A percentile compares a stretch with the other conserved stretches of the same genome.
These are phyloP conservation scores for Penicillium sp. DNA, from an alignment of 2,329 filamentous ascomycete genomes.

Conservation along the genomic window DNA sequence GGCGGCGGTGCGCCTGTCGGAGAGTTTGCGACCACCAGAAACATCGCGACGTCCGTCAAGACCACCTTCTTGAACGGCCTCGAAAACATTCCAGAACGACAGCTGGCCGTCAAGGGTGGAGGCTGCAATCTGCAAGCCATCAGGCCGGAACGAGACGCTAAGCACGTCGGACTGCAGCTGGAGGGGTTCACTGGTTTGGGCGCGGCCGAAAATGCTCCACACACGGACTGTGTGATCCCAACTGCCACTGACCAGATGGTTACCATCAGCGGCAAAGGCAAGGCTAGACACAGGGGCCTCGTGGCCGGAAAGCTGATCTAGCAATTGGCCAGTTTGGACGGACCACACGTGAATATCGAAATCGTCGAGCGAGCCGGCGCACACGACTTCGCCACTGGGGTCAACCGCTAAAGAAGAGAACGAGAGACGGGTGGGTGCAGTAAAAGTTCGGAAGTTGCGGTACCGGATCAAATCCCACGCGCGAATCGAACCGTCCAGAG, in stretches of 20 bases:
- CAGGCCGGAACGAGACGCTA: slow-evolving; percentile 81
- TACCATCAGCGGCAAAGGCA: slow-evolving; percentile 84
- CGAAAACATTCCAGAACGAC: slow-evolving; percentile 90
- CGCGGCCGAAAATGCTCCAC: slow-evolving; percentile 92
- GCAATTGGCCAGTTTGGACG: slow-evolving; percentile 92
- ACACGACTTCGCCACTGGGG: slow-evolving; percentile 92
- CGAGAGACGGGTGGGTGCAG: slow-evolving; percentile 83
- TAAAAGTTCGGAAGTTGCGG: slow-evolving; percentile 96
- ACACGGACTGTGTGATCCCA: slow-evolving; percentile 96
- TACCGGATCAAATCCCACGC: slow-evolving; percentile 97
- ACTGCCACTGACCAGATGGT: slow-evolving; percentile 82
- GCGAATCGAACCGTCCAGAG: slow-evolving; percentile 87
- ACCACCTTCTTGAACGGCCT: slow-evolving; percentile 81
- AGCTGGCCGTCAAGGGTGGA: slow-evolving; percentile 92
- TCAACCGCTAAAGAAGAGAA: slow-evolving; percentile 97
- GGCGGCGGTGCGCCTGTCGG: slow-evolving; percentile 86
- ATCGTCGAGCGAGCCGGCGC: slow-evolving; percentile 90
- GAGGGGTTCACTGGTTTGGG: slow-evolving; percentile 91
- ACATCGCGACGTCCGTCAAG: slow-evolving; percentile 90
- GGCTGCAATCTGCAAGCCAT: slow-evolving; percentile 86
- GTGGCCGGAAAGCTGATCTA: slow-evolving; percentile 88
- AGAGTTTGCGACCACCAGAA: slow-evolving; percentile 85
- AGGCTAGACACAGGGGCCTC: slow-evolving; percentile 90
- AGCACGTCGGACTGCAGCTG: slow-evolving; percentile 91
- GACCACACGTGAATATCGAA: slow-evolving; percentile 99